Evolutionary conservation across 2,329 filamentous ascomycete species (phyloP).

Genomic region (Aspergillus niger): DNA sequence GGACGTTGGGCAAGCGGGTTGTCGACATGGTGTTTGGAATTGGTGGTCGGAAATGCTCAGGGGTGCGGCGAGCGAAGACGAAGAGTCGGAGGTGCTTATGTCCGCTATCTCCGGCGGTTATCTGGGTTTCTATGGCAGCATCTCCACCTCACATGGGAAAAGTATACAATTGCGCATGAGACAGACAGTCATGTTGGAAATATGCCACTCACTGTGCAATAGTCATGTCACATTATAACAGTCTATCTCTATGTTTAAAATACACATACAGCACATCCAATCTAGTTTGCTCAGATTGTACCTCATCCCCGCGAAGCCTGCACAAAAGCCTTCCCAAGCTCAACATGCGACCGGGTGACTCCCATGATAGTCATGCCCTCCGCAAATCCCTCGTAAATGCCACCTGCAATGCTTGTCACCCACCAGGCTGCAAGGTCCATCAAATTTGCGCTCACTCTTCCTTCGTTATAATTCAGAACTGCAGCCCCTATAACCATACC

Average conservation of each 20-base stretch:
- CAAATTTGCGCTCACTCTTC: slow-evolving; percentile 61
- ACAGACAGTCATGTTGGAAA: too few species aligned
- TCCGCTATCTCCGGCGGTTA: slow-evolving; percentile 18
- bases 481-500: slow-evolving; percentile 56
- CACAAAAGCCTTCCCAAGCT: slow-evolving; percentile 10
- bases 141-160: not conserved
- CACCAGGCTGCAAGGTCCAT: slow-evolving; percentile 59
- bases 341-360: slow-evolving; percentile 21
- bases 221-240: not conserved
- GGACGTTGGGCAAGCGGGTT: slow-evolving; percentile 3
- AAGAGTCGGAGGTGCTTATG: slow-evolving; percentile 1
- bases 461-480: slow-evolving; percentile 64
- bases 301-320: not conserved
- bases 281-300: not conserved
- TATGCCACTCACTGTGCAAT: not conserved
- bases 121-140: not conserved
- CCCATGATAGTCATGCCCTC: slow-evolving; percentile 56
- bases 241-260: not conserved
- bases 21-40: slow-evolving; percentile 19
- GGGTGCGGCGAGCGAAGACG: not conserved
- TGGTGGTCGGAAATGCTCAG: not conserved
- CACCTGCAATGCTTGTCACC: slow-evolving; percentile 64
- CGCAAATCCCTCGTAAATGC: slow-evolving; percentile 65
- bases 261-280: not conserved
- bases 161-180: too few species aligned